A percentile compares a stretch with the other conserved stretches of the same genome.
phyloP scores from a whole-genome alignment of 768 basidiomycete genomes.

The Baorangia bicolor region DNA sequence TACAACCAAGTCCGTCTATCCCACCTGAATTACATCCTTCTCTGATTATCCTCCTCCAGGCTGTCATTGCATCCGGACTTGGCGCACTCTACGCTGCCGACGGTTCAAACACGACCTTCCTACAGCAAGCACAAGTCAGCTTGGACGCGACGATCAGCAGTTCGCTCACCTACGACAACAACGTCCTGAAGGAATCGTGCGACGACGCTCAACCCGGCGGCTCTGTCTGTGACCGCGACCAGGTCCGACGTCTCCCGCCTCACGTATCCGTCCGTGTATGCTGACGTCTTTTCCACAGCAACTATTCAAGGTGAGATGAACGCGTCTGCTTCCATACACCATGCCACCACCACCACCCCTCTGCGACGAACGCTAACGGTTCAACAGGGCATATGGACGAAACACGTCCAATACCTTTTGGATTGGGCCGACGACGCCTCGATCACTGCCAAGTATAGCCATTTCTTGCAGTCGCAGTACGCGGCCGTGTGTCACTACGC shows the following conservation, averaged over 20 bases:
- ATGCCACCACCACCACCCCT: too few species aligned
- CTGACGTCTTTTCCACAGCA: conserved; percentile 10
- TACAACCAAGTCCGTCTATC: conserved; percentile 50
- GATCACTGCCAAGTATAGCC: conserved; percentile 43
- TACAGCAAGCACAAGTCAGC: conserved; percentile 51
- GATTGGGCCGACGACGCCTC: conserved; percentile 43
- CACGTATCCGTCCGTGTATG: neutral
- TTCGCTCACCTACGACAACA: conserved; percentile 37
- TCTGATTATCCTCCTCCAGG: conserved; percentile 31
- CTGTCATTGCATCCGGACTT: conserved; percentile 55
- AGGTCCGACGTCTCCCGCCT: conserved; percentile 23
- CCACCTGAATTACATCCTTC: neutral
- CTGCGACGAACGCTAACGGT: too few species aligned
- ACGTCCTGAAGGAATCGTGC: conserved; percentile 52
- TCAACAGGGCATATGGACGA: conserved; percentile 44
- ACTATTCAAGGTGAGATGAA: conserved; percentile 31
- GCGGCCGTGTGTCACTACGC: conserved; percentile 40
- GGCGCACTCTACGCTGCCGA: conserved; percentile 44
- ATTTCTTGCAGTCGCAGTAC: conserved; percentile 36
- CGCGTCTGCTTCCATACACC: neutral
- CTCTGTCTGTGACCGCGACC: conserved; percentile 45
- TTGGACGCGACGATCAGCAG: conserved; percentile 48
- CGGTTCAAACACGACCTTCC: conserved; percentile 34
- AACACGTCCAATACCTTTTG: conserved; percentile 51
- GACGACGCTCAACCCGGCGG: conserved; percentile 43